Conservation (phyloP, 371 early-diverging fungal genomes). For the Mycotypha africana region DNA sequence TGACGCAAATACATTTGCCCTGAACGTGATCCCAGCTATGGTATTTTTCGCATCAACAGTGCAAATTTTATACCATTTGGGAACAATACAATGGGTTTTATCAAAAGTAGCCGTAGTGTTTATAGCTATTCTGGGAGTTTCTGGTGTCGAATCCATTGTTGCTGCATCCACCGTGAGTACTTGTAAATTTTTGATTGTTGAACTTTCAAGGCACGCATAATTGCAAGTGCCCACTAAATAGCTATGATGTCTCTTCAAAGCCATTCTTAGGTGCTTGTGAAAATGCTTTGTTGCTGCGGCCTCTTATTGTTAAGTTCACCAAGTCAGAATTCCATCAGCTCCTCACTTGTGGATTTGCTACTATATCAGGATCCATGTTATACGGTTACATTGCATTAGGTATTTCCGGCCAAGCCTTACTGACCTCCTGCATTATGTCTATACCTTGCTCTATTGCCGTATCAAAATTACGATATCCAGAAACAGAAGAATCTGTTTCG, state of each 20-base stretch:
- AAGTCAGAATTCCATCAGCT: constrained; percentile 77
- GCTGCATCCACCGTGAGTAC: constrained; percentile 67
- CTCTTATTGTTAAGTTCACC: constrained; percentile 76
- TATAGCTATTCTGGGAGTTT: constrained; percentile 65
- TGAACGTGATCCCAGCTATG: constrained; percentile 71
- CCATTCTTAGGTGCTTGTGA: constrained; percentile 80
- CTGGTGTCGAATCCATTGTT: constrained; percentile 81
- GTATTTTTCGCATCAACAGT: constrained; percentile 82
- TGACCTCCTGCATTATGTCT: constrained; percentile 87
- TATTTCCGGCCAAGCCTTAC: constrained; percentile 52
- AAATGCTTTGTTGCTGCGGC: constrained; percentile 74
- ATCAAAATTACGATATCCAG: constrained; percentile 83
- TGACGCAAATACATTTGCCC: constrained; percentile 47
- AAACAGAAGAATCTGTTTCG: constrained; percentile 74
- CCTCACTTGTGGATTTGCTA: constrained; percentile 84
- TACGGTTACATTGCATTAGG: constrained; percentile 62
- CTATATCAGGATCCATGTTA: constrained; percentile 78
- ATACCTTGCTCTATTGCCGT: constrained; percentile 83
- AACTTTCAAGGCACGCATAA: too few species aligned
- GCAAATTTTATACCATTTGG: constrained; percentile 75
- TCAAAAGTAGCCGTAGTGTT: constrained; percentile 61
- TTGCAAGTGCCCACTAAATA: too few species aligned
- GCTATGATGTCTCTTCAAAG: constrained; percentile 9
- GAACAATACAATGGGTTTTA: constrained; percentile 77
- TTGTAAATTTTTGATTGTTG: too few species aligned